Evolutionary conservation across 352 stramenopile species (phyloP), one percentile per base, ranked within the genome.

Genomic region (Phytophthora ohioensis): DNA sequence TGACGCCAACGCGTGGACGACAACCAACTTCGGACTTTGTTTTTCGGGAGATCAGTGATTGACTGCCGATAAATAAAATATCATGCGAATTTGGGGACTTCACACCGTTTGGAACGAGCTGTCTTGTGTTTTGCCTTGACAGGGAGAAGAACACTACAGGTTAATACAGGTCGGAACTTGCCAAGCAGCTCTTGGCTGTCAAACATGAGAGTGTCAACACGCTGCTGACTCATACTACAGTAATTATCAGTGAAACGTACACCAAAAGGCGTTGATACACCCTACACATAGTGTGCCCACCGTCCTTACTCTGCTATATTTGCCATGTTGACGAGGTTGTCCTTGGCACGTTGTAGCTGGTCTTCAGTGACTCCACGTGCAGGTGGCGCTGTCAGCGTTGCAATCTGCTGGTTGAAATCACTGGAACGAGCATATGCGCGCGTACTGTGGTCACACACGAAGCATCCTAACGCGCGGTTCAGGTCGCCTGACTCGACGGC

Each of bases 11-110:
- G 45, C 54, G 42, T 60, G 41, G 27, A 21, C 21, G 21, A 27
- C 60, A 47, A 41, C 36, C 56, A 65, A 43, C 57, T 64, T 63
- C 21, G 52, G 57, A 70, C 41, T 70, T 73, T 73, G 68, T 76
- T 75, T 81, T 43, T 75, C 49, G 61, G 56, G 54, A 51, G 21
- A 57, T 71, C 73, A 72, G 73, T 64, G 64, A 57, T 69, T 27
- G 59, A 62, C 47, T 60, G 47, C 61, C 68, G 69, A 72, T 91
- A 81, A 90, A 82, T 91, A 84, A 85, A 91, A 91, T 91, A 90
- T 80, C 82, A 92, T 90, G 85, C 85, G 82, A 92, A 91, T 88
- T 91, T 88, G 73, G 82, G 81, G 81, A 90, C 80, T 85, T 85
- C 62, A 81, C 13, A 27, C 21, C 21, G 21, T 27, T 27, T 27